A percentile compares a stretch with the other conserved stretches of the same genome.
These are phyloP conservation scores for Fusarium metavorans DNA, from an alignment of 2,329 filamentous ascomycete genomes.

Conservation along the genomic window DNA sequence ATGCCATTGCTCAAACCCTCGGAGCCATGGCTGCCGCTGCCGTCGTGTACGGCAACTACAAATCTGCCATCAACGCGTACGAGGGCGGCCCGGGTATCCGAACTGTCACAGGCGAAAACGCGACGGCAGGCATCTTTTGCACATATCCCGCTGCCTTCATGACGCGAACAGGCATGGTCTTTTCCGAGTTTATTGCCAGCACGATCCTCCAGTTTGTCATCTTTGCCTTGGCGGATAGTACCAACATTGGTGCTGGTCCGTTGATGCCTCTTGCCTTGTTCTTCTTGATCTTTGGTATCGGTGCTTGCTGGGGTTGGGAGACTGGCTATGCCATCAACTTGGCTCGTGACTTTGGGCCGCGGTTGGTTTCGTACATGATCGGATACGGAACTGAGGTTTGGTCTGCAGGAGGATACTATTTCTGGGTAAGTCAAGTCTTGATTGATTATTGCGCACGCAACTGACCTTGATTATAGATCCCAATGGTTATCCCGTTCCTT, in stretches of 20 bases:
- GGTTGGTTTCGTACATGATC: slow-evolving; percentile 73
- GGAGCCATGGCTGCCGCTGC: slow-evolving; percentile 74
- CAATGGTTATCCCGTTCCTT: slow-evolving; percentile 77
- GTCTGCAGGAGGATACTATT: slow-evolving; percentile 76
- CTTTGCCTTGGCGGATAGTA: slow-evolving; percentile 73
- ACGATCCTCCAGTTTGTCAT: slow-evolving; percentile 78
- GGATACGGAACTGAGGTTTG: slow-evolving; percentile 78
- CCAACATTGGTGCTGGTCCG: slow-evolving; percentile 67
- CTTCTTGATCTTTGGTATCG: slow-evolving; percentile 80
- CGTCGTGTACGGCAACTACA: slow-evolving; percentile 73
- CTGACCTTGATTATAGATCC: slow-evolving; percentile 62
- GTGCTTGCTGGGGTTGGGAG: slow-evolving; percentile 80
- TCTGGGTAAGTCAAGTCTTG: slow-evolving; percentile 66
- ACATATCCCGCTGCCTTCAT: slow-evolving; percentile 78
- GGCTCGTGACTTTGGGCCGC: slow-evolving; percentile 78
- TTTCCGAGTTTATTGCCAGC: slow-evolving; percentile 77
- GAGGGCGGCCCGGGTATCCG: slow-evolving; percentile 72
- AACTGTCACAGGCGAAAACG: slow-evolving; percentile 69
- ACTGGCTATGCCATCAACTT: slow-evolving; percentile 82
- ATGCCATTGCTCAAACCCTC: slow-evolving; percentile 73
- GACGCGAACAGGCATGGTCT: slow-evolving; percentile 75
- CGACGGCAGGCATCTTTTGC: slow-evolving; percentile 78
- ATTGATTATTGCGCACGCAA: background rate
- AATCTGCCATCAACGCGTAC: slow-evolving; percentile 71
- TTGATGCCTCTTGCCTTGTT: slow-evolving; percentile 72